Evolutionary conservation across 2,329 filamentous ascomycete genomes (phyloP), one percentile per base, ranked within the genome.

Genomic region (Capronia americana): DNA sequence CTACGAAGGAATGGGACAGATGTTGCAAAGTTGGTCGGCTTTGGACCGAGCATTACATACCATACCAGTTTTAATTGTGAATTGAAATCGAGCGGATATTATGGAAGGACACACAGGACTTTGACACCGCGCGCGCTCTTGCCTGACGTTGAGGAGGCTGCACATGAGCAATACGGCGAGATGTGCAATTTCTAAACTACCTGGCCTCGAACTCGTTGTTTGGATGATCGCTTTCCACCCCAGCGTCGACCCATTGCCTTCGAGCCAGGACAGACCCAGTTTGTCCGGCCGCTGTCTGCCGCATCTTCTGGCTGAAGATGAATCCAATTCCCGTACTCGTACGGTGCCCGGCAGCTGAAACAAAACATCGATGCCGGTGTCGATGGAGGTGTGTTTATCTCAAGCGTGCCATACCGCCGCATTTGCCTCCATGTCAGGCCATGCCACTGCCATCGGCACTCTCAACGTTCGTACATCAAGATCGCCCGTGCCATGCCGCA

Each of bases 1-100:
- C 24, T 12, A 46, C 34, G 55, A 57, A 57, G 3, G 55, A 41
- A 57, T 57, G 55, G 34, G 55, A 57, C 38, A 44, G 34, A 57
- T 28, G 55, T 57, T 57, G 55, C 55, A 41, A 41, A 30, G 10
- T 57, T 28, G 14, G 55, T 44, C 38, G 38, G 17, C 38, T 44
- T 44, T n/a, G 38, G 17, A 44, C 38, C 17, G 38, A 44, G 38
- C 38, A 44, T 28, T 51, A 51, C 48, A 51, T 51, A 50, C 46
- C 46, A 50, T 51, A 51, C 48, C 48, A 51, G 20, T 51, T 26
- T 51, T 51, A 51, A 51, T 51, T 28, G 48, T 51, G 20, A 51
- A 51, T 28, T 26, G 23, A 51, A 51, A 26, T 28, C 20, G 20
- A 51, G 24, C 10, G 10, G 48, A 51, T 14, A 24, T 51, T 51